Conservation (phyloP, 83 land plant genomes). For the Diphasiastrum complanatum region DNA sequence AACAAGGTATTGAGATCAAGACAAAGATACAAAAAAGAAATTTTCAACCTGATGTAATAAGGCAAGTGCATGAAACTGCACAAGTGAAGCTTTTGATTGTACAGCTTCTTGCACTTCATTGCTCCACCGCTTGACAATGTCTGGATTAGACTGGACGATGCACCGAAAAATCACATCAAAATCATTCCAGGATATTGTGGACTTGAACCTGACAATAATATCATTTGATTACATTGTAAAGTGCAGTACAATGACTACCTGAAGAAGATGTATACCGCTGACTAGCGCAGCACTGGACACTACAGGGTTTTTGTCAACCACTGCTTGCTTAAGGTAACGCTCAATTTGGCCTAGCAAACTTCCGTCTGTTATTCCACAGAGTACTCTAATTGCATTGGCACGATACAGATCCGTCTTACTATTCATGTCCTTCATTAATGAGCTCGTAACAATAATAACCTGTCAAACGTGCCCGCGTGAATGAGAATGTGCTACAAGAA, state of each 20-base stretch:
- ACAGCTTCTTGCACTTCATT: slow-evolving; percentile 99
- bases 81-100: slow-evolving; percentile 92
- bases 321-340: slow-evolving; percentile 93
- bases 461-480: slow-evolving; percentile 15
- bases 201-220: no score
- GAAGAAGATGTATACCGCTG: slow-evolving; percentile 90
- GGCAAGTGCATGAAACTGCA: slow-evolving; percentile 93
- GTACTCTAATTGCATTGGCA: slow-evolving; percentile 92
- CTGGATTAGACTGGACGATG: slow-evolving; percentile 84
- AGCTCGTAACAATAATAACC: slow-evolving; percentile 99
- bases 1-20: no score
- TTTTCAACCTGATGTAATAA: slow-evolving; percentile 80
- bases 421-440: slow-evolving; percentile 98
- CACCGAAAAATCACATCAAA: background rate
- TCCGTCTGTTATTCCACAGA: slow-evolving; percentile 92
- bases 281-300: slow-evolving; percentile 99
- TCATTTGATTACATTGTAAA: background rate
- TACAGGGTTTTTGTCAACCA: slow-evolving; percentile 96
- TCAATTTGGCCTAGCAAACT: slow-evolving; percentile 93
- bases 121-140: slow-evolving; percentile 96
- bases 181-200: background rate
- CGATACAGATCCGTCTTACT: slow-evolving; percentile 96
- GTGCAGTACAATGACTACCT: slow-evolving; percentile 42
- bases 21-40: no score
- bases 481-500: background rate